Evolutionary conservation across 1,284 basidiomycete species (phyloP), one percentile per base, ranked within the genome.

Genomic region (Golubevia pallescens): DNA sequence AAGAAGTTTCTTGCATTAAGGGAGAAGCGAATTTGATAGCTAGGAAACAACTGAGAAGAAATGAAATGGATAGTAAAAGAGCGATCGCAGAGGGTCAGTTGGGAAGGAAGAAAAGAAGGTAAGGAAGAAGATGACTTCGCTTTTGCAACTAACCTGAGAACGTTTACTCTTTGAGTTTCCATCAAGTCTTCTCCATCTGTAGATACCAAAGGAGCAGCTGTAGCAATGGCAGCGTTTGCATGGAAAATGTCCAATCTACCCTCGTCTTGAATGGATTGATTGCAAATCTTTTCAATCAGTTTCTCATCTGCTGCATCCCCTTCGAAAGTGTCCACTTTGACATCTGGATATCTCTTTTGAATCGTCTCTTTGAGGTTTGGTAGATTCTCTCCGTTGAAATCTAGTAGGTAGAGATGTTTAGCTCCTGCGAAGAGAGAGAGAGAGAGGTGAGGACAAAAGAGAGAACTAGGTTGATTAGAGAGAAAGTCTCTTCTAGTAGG

Each of bases 181-280:
- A 90, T 91, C 84, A 93, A 94, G 32, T 88, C 88, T 63, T 92
- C 90, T 0, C 88, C 87, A 1, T 90, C 88, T 1, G 89, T 90
- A n/a, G 90, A 87, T 7, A 87, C 84, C 52, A 95, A 77, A 3
- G 85, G 80, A n/a, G 87, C 75, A 16, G 62, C 80, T 1, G 88
- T 88, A 2, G 88, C 89, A 58, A 91, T 66, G 19, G 74, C 84
- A 7, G 84, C 81, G 60, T 97, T 97, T 51, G 95, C 95, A 81
- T 94, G 97, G 88, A 95, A 97, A 72, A 96, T 91, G 76, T 97
- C 95, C 16, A 97, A 88, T 58, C 90, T 89, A 1, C 93, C 93
- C 78, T 94, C 91, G 70, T 97, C 94, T 52, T 89, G 84, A 16
- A 95, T 75, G 1, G 92, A 92, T 69, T 88, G 90, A 67, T 92